Base-by-base conservation (phyloP, 1,139 yeast species). In the Debaryomyces fabryi region DNA sequence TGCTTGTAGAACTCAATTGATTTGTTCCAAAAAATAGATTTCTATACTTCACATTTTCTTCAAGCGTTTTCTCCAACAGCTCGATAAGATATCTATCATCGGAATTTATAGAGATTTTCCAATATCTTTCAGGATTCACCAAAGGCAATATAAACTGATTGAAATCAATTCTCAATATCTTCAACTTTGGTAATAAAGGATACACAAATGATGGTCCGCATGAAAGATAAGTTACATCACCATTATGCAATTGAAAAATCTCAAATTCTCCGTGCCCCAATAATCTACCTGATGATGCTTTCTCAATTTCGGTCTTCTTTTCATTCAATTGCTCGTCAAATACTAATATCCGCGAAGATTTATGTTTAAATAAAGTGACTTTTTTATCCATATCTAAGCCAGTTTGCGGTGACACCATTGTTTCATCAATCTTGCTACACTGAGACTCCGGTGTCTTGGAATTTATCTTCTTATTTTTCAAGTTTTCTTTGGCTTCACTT, bases 91-190 rank as follows among this genome's bases (percentile, higher is more conserved):
- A 51, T 0, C 53, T 52, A 46, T 76, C 76, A 3, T 63, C 68
- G 0, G 80, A 62, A 44, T 71, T 72, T 4, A 86, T 61, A 30
- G 74, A 74, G 2, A 86, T 76, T 50, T 82, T 77, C 92, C 92
- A 86, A 63, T 83, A 86, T 55, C 91, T 68, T 50, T 84, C 86
- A 0, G 92, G 92, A 54, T 85, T 85, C 8, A 82, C 81, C 53
- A 86, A 72, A 1, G 91, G 88, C 29, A 87, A 60, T 2, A 86
- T 72, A 57, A 84, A 85, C 51, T 82, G 83, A 53, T 77, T 75
- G 42, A 62, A 58, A 29, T 71, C 72, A 1, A 82, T 75, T 53
- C 88, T 73, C 49, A 86, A 68, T 2, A 86, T 71, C 57, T 83
- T 80, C 46, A 82, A 66, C 50, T 74, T 77, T 3, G 88, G 88